Evolutionary conservation across 257 asterid species (phyloP), one percentile per base, ranked within the genome.

Genomic region (Agastache rugosa): DNA sequence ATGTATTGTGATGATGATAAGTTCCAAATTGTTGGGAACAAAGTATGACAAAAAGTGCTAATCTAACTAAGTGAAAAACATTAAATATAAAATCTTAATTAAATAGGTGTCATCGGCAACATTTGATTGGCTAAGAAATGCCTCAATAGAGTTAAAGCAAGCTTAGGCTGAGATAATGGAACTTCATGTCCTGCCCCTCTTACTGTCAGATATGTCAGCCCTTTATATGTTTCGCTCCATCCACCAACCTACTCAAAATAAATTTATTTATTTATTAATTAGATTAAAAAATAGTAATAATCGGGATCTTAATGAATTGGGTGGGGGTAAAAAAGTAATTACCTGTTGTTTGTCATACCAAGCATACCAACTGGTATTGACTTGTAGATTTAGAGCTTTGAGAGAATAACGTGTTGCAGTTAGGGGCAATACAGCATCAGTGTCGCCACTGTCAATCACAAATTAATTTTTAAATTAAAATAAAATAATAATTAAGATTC

Each of bases 151-250:
- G 79, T 60, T 31, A 85, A 73, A 63, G 90, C 90, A 59, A 82
- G 92, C 67, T 81, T 76, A 68, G 90, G 92, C 7, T 59, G 71
- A 20, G 74, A 64, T 7, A 85, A 73, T 44, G 96, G 96, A 60
- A 89, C 96, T 79, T 89, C 87, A 73, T 89, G 95, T 3, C 95
- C 95, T 23, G 92, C 92, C 73, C 92, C 91, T 68, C 90, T 77
- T 17, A 89, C 85, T 58, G 96, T 89, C 4, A 76, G 71, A 69
- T 82, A 87, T 11, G 85, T 89, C 77, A 87, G n/a, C 41, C 92
- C 96, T 77, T 79, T 80, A 22, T 85, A 84, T 14, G 75, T 86
- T 82, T 87, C 85, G 71, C 83, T 89, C 96, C 96, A 89, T 31
- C 96, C 92, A 76, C 89, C 90, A 47, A 85, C 90, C 96, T 89